Evolutionary conservation across 768 basidiomycete species (phyloP).

Genomic region (Russula virescens): DNA sequence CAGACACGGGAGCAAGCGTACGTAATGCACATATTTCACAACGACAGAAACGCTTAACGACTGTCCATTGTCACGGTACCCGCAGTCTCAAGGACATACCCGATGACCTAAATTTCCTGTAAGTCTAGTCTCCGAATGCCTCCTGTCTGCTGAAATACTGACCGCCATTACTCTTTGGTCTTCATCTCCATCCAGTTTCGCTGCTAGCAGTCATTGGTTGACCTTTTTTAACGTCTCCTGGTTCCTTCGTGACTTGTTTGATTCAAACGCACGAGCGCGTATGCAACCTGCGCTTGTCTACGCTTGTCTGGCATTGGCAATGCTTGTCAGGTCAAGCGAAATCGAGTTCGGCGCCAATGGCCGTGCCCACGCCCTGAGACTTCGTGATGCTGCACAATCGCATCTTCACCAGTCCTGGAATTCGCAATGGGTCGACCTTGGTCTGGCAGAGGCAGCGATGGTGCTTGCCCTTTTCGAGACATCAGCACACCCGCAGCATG

Average conservation of each 20-base stretch:
- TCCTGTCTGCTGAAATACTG: not conserved
- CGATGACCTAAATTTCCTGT: slow-evolving; percentile 50
- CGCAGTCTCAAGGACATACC: slow-evolving; percentile 46
- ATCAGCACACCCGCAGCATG: slow-evolving; percentile 64
- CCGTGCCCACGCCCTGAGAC: slow-evolving; percentile 49
- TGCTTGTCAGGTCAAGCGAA: slow-evolving; percentile 67
- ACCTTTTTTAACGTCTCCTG: slow-evolving; percentile 59
- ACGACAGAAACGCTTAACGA: not conserved
- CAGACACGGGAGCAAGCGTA: slow-evolving; percentile 40
- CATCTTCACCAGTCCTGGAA: slow-evolving; percentile 48
- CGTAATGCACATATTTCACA: slow-evolving; percentile 22
- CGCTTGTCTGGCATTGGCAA: slow-evolving; percentile 63
- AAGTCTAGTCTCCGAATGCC: slow-evolving; percentile 25
- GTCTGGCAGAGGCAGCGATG: slow-evolving; percentile 67
- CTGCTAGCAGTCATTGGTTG: slow-evolving; percentile 58
- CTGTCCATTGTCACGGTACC: no score
- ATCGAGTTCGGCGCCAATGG: slow-evolving; percentile 50
- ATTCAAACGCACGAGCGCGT: slow-evolving; percentile 44
- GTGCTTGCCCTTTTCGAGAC: slow-evolving; percentile 76
- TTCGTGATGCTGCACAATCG: slow-evolving; percentile 51
- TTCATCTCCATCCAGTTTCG: slow-evolving; percentile 42
- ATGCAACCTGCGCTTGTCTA: slow-evolving; percentile 71
- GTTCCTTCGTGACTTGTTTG: slow-evolving; percentile 47
- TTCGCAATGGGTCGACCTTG: slow-evolving; percentile 50
- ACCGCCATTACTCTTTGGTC: not conserved